A percentile compares a stretch with the other conserved stretches of the same genome.
These are phyloP conservation scores for Myriosclerotinia scirpicola DNA, from an alignment of 2,329 filamentous ascomycete genomes.

Conservation along the genomic window DNA sequence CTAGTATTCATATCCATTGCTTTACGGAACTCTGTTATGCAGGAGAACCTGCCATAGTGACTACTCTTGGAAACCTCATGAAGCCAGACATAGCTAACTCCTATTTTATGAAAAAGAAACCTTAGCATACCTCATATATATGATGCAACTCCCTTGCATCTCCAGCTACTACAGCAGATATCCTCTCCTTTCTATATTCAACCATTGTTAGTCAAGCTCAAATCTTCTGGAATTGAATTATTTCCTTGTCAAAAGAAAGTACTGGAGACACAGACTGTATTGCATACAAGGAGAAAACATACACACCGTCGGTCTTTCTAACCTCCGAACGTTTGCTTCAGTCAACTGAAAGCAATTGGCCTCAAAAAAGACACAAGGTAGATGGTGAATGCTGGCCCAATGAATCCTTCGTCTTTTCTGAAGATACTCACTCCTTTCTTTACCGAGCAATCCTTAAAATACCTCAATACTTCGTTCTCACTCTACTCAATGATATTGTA, in stretches of 20 bases:
- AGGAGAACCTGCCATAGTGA: not conserved
- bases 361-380: not conserved
- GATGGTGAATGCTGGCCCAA: not conserved
- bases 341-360: no score
- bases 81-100: not conserved
- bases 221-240: not conserved
- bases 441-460: constrained; percentile 9
- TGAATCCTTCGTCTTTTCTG: not conserved
- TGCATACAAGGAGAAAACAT: not conserved
- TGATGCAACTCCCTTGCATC: not conserved
- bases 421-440: constrained; percentile 17
- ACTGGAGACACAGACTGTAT: not conserved
- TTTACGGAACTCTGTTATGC: not conserved
- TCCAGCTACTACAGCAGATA: not conserved
- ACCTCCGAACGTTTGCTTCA: not conserved
- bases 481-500: constrained; percentile 12
- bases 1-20: not conserved
- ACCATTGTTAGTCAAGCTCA: constrained; percentile 7
- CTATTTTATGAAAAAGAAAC: not conserved
- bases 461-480: not conserved
- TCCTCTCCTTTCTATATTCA: not conserved
- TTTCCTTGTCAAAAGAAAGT: not conserved
- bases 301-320: constrained; percentile 6
- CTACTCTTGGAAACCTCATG: not conserved
- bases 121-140: constrained; percentile 10